phyloP scores from a whole-genome alignment of 2,329 filamentous ascomycete genomes.

The Fusarium metavorans region DNA sequence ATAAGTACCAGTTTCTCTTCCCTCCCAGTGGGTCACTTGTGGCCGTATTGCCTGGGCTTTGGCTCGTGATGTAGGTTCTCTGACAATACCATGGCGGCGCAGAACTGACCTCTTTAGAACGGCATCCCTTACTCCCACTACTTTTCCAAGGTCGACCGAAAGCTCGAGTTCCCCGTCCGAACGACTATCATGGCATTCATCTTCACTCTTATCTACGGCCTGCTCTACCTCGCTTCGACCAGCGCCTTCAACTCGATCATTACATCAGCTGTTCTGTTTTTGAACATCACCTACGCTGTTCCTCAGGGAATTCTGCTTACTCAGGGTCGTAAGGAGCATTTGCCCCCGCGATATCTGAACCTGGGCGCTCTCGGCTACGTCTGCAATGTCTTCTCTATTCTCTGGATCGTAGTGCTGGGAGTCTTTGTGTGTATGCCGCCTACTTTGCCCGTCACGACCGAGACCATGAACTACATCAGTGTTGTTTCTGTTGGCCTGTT shows the following conservation, averaged over 20 bases:
- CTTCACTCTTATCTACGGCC: constrained; percentile 16
- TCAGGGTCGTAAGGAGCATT: constrained; percentile 11
- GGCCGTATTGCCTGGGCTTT: constrained; percentile 7
- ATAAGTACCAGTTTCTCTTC: background rate
- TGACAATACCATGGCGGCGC: background rate
- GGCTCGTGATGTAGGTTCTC: constrained; percentile 1
- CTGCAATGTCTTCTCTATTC: constrained; percentile 13
- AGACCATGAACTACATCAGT: constrained; percentile 26
- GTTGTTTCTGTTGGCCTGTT: constrained; percentile 13
- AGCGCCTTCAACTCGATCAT: constrained; percentile 28
- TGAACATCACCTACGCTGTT: constrained; percentile 23
- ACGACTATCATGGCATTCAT: background rate
- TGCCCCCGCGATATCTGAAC: constrained; percentile 20
- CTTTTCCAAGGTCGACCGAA: constrained; percentile 4
- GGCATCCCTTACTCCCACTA: background rate
- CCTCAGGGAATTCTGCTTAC: constrained; percentile 17
- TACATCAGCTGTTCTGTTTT: constrained; percentile 18
- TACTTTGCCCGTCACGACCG: constrained; percentile 4
- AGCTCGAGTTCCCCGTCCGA: constrained; percentile 5
- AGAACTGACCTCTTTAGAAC: background rate
- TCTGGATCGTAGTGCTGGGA: constrained; percentile 21
- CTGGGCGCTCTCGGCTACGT: constrained; percentile 14
- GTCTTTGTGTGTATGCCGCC: constrained; percentile 24
- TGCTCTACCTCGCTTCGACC: constrained; percentile 18
- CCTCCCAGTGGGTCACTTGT: constrained; percentile 6